Base-by-base conservation (phyloP, 2,329 filamentous ascomycete species). In the Cordyceps tenuipes region DNA sequence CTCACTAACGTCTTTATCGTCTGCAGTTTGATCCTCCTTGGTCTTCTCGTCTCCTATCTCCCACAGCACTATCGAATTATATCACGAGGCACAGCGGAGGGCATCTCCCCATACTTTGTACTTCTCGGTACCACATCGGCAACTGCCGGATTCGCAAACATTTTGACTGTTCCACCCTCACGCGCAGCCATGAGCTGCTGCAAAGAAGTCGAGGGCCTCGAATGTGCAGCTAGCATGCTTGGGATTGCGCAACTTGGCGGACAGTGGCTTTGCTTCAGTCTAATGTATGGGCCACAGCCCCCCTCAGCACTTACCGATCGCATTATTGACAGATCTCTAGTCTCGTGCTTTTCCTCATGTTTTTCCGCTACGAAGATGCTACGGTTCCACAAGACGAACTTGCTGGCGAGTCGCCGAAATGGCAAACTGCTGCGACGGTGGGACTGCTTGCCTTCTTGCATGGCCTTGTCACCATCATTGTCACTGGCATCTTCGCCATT, bases 31-130 rank as follows among this genome's bases (percentile, higher is more conserved):
- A 90, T 97, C 66, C 80, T 97, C 63, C 71, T 96, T 66, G 93
- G 93, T 61, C 92, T 97, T 67, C 79, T 97, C 63, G 77, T 96
- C 61, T 97, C 93, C 39, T 99, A 99, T 76, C 82, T 97, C 2
- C 94, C 94, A 0, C 94, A 99, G 72, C 93, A 97, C 75, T 83
- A 88, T 72, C 91, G 94, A 68, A 97, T 99, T 74, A 90, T 96
- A 66, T 79, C 83, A 46, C 85, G 91, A 59, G 84, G 87, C 63
- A 94, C 90, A 15, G 95, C 93, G 23, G 93, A 96, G 72, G 94
- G 94, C 63, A 92, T 99, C 63, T 97, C 92, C 34, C 93, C 94
- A 9, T 94, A 93, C 74, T 99, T 96, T 70, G 86, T 99, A 64
- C 83, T 97, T 2, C 84, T 99, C n/a, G 94, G 94, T 62, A 90